A percentile compares a stretch with the other conserved stretches of the same genome.
Evolutionary conservation across 768 basidiomycete genomes (phyloP).

Genomic region (Chalciporus chontae): DNA sequence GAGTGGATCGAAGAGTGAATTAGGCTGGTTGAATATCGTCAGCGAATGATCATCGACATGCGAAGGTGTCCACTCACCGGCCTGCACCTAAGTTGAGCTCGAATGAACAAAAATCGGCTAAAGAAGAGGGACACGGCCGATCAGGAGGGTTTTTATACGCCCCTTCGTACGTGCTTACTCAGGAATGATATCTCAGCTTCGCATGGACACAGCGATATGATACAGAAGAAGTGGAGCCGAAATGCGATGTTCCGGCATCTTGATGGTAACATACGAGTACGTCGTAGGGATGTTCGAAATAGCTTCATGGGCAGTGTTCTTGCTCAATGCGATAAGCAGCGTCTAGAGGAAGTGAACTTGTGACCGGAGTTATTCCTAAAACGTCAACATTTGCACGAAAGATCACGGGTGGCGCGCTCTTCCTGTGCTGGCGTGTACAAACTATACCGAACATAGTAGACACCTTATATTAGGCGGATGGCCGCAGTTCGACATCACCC

Average conservation of each 20-base stretch:
- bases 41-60: background rate
- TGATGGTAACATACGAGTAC: too few relatives aligned
- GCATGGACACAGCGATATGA: too few relatives aligned
- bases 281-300: background rate
- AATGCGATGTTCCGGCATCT: too few relatives aligned
- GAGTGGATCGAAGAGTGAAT: background rate
- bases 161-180: background rate
- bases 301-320: background rate
- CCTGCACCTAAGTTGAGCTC: background rate
- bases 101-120: background rate
- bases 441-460: background rate
- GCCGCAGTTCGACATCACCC: background rate
- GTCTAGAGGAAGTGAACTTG: background rate
- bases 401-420: background rate
- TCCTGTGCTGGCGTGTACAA: background rate
- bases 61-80: background rate
- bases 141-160: background rate
- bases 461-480: background rate
- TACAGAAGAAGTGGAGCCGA: too few relatives aligned
- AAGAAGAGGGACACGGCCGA: background rate
- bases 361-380: background rate
- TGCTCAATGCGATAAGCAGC: background rate
- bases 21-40: background rate
- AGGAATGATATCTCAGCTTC: background rate
- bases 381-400: background rate